A percentile compares a stretch with the other conserved stretches of the same genome.
Evolutionary conservation across 345 rosid genomes (phyloP).

Genomic region (Rubroshorea leprosula): DNA sequence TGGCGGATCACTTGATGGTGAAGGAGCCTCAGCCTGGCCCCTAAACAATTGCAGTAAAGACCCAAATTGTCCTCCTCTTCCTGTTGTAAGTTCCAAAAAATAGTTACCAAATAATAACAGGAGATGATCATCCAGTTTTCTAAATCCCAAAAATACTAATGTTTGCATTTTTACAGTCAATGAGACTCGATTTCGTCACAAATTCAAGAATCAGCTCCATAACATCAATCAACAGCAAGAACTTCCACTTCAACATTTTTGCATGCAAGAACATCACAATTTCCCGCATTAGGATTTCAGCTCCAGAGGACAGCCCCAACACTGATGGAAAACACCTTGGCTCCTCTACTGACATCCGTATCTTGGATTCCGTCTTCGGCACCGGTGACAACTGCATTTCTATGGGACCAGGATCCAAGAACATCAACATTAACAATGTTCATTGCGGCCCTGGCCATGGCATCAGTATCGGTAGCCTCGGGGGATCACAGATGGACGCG

Average conservation of each 20-base stretch:
- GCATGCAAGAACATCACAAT: conserved; percentile 2
- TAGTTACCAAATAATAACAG: too few relatives aligned
- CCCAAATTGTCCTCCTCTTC: conserved; percentile 13
- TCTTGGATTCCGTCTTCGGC: conserved; percentile 29
- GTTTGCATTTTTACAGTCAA: conserved; percentile 7
- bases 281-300: conserved; percentile 14
- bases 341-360: conserved; percentile 21
- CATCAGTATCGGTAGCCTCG: conserved; percentile 39
- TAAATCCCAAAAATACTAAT: neutral
- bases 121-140: too few relatives aligned
- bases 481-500: conserved; percentile 5
- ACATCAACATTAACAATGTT: conserved; percentile 28
- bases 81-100: conserved; percentile 23
- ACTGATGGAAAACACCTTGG: conserved; percentile 55
- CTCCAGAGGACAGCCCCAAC: conserved; percentile 54
- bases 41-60: conserved; percentile 5
- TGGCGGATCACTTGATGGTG: conserved; percentile 29
- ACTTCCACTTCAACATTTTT: conserved; percentile 21
- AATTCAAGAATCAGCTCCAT: conserved; percentile 9
- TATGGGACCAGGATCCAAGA: conserved; percentile 31
- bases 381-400: conserved; percentile 64
- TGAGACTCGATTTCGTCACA: conserved; percentile 17
- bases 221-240: conserved; percentile 24
- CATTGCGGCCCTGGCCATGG: conserved; percentile 51
- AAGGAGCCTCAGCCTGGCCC: conserved; percentile 26